Evolutionary conservation across 2,329 filamentous ascomycete genomes (phyloP).

Genomic region (Curvularia spicifera): DNA sequence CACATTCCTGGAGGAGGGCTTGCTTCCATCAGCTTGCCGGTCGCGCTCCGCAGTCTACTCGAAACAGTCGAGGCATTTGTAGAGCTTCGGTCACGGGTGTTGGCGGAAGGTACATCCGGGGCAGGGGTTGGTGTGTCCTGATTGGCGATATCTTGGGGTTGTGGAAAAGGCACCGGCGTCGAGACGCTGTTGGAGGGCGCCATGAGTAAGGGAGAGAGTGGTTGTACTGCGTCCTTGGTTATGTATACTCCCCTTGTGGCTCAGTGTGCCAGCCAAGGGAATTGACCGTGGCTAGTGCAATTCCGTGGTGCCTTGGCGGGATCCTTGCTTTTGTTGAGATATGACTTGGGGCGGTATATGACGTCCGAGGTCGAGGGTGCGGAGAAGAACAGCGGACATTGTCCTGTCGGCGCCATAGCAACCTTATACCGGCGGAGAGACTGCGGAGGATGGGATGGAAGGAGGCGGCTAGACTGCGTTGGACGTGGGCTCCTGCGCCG

Average conservation of each 20-base stretch:
- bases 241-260: constrained; percentile 14
- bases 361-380: constrained; percentile 6
- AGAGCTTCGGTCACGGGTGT: constrained; percentile 34
- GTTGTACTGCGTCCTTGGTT: constrained; percentile 2
- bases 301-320: constrained; percentile 22
- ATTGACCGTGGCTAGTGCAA: constrained; percentile 18
- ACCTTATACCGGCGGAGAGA: constrained; percentile 5
- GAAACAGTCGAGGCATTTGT: constrained; percentile 44
- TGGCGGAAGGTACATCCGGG: constrained; percentile 20
- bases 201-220: constrained; percentile 23
- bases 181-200: constrained; percentile 25
- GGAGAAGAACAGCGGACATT: constrained; percentile 5
- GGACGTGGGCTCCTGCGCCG: constrained; percentile 11
- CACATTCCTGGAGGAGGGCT: constrained; percentile 52
- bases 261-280: constrained; percentile 22
- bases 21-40: constrained; percentile 48
- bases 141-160: constrained; percentile 26
- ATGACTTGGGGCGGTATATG: constrained; percentile 10
- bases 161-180: constrained; percentile 40
- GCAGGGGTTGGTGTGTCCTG: constrained; percentile 17
- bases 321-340: constrained; percentile 19
- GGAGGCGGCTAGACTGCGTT: constrained; percentile 11
- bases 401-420: constrained; percentile 10
- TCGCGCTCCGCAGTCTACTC: constrained; percentile 44
- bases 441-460: neutral